Evolutionary conservation across 2,329 filamentous ascomycete genomes (phyloP).

Genomic region (Aspergillus ustus): DNA sequence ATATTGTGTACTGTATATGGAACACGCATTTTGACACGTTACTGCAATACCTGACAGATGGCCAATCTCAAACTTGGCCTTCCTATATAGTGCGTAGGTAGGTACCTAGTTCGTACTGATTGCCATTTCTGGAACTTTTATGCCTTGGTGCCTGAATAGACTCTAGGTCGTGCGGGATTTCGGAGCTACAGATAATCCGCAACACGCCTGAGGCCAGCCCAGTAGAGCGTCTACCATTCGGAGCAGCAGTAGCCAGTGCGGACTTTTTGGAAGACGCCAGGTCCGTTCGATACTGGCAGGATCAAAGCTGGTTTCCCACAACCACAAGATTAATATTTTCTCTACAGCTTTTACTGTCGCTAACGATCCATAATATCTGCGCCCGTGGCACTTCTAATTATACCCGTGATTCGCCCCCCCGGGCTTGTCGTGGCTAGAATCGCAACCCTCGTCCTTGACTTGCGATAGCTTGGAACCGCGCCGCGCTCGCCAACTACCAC

Average conservation of each 20-base stretch:
- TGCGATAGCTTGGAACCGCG: conserved; percentile 27
- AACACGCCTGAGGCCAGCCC: conserved; percentile 28
- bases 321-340: conserved; percentile 24
- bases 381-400: conserved; percentile 11
- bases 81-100: not conserved
- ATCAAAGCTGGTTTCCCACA: conserved; percentile 25
- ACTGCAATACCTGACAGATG: not conserved
- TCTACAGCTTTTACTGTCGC: conserved; percentile 15
- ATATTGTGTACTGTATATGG: not conserved
- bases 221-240: conserved; percentile 4
- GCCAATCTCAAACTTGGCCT: not conserved
- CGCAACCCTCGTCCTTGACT: conserved; percentile 24
- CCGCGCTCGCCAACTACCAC: conserved; percentile 18
- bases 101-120: conserved; percentile 13
- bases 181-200: conserved; percentile 22
- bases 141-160: conserved; percentile 7
- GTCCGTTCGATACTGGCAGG: conserved; percentile 30
- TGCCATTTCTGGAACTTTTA: not conserved
- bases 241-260: conserved; percentile 16
- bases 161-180: not conserved
- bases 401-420: conserved; percentile 8
- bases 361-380: conserved; percentile 11
- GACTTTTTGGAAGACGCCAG: conserved; percentile 29
- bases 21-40: not conserved
- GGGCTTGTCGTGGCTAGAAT: conserved; percentile 18